Base-by-base conservation (phyloP, 2,329 filamentous ascomycete species). In the Arthrobotrys sinensis region DNA sequence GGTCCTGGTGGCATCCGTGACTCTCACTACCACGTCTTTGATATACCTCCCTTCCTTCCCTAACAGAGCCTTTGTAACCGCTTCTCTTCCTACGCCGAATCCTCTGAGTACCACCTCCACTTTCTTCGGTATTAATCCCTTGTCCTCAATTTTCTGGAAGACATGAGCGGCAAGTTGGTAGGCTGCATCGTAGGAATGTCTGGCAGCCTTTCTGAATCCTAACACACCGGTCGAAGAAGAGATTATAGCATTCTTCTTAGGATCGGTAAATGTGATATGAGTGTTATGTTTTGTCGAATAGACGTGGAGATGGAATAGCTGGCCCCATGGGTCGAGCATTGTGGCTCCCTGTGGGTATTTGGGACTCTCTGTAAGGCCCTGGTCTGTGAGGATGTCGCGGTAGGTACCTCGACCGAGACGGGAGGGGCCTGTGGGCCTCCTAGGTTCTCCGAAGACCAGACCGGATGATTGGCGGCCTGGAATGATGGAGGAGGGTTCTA, bases 261-360 rank as follows among this genome's bases (percentile, higher is more conserved):
- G 94, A 82, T 91, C 91, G 21, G 94, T 93, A 81, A 97, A 89
- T 0, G 94, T 97, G 82, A 99, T 89, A 85, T 98, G 93, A 19
- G 93, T 96, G 86, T 99, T 99, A 89, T 97, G 96, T 86, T 93
- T 96, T 84, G 92, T 91, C 32, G 92, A 86, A 85, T 90, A 95
- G 84, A 99, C 87, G 86, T 97, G 93, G 80, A 99, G 88, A 84
- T 97, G 93, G 86, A 93, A 93, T 43, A 75, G 21, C 38, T 64
- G 53, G 21, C 28, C 16, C 68, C 63, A 75, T 0, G 69, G 68
- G 28, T 79, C 76, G 3, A 75, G 34, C 19, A 75, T 66, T 21
- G 76, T 79, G 11, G 76, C 76, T 1, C 68, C 73, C 36, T 48
- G n/a, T 14, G 73, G 65, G 48, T 66, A 63, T 43, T 65, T 67